Evolutionary conservation across 805 yeast species (phyloP).

Genomic region (Yamadazyma olivae): DNA sequence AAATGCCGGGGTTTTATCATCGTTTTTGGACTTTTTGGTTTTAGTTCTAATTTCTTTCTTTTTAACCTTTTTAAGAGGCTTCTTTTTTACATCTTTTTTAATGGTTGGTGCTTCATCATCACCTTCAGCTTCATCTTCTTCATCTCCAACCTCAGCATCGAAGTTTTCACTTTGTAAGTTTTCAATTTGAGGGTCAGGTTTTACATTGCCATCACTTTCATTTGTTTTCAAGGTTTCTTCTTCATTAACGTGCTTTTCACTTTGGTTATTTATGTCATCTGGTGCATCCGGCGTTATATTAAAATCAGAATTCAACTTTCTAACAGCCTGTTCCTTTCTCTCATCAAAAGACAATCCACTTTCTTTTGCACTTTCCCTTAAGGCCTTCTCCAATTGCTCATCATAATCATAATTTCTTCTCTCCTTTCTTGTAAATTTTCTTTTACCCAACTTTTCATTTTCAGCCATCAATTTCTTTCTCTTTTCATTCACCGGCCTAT

Average conservation of each 20-base stretch:
- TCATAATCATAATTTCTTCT: slow-evolving; percentile 36
- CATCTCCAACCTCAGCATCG: slow-evolving; percentile 9
- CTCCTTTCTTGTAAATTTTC: slow-evolving; percentile 24
- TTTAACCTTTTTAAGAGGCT: slow-evolving; percentile 12
- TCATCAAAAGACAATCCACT: neutral
- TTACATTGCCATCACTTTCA: slow-evolving; percentile 1
- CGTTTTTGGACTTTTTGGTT: slow-evolving; percentile 9
- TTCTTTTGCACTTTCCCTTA: slow-evolving; percentile 49
- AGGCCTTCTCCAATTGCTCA: slow-evolving; percentile 45
- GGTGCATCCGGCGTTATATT: neutral
- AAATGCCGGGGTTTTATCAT: slow-evolving; percentile 8
- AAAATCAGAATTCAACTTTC: neutral
- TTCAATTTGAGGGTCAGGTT: slow-evolving; percentile 3
- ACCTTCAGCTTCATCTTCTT: slow-evolving; percentile 10
- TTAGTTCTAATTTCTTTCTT: slow-evolving; percentile 14
- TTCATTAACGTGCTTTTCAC: neutral
- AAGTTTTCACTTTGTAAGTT: neutral
- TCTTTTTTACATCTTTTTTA: slow-evolving; percentile 12
- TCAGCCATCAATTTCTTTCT: slow-evolving; percentile 30
- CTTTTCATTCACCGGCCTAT: slow-evolving; percentile 40
- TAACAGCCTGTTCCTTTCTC: neutral
- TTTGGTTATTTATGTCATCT: neutral
- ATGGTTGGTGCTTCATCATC: slow-evolving; percentile 13
- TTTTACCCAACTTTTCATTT: slow-evolving; percentile 14
- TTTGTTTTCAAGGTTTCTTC: neutral